Percentiles rank a stretch among this genome's conserved stretches.
Conservation (phyloP, 495 filamentous ascomycete genomes). For the Emericellopsis terricola region DNA sequence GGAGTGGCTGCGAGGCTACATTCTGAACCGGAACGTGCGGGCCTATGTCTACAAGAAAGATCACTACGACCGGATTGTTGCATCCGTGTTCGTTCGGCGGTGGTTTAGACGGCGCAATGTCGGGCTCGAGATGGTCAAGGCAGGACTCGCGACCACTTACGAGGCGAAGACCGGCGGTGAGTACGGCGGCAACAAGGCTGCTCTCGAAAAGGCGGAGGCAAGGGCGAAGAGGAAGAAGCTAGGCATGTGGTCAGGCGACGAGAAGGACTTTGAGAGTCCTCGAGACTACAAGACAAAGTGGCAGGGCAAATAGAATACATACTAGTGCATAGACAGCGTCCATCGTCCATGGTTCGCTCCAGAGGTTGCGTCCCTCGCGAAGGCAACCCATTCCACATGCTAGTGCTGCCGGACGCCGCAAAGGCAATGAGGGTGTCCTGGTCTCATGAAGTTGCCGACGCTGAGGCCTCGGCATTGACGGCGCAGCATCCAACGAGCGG, state of each 20-base stretch:
- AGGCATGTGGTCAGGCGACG: constrained; percentile 57
- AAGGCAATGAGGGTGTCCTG: neutral
- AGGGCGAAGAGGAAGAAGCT: constrained; percentile 45
- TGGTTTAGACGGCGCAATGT: constrained; percentile 57
- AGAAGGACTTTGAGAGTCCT: constrained; percentile 55
- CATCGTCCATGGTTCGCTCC: too few species aligned
- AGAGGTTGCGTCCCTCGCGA: too few species aligned
- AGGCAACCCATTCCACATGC: too few species aligned
- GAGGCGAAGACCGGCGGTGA: constrained; percentile 79
- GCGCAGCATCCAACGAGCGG: too few species aligned
- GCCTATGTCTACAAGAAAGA: constrained; percentile 67
- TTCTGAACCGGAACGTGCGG: constrained; percentile 57
- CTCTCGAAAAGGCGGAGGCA: constrained; percentile 55
- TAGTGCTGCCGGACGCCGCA: too few species aligned
- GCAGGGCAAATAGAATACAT: neutral
- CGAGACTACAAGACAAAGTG: constrained; percentile 52
- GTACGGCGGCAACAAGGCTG: constrained; percentile 52
- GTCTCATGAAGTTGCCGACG: neutral
- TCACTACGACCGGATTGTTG: constrained; percentile 84
- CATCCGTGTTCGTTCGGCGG: constrained; percentile 58
- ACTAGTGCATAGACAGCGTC: too few species aligned
- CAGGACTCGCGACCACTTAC: constrained; percentile 74
- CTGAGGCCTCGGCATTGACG: too few species aligned
- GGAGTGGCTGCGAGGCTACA: constrained; percentile 52
- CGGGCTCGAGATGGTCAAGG: constrained; percentile 71